Evolutionary conservation across 2,329 filamentous ascomycete genomes (phyloP), one percentile per base, ranked within the genome.

Genomic region (Pyricularia pennisetigena): DNA sequence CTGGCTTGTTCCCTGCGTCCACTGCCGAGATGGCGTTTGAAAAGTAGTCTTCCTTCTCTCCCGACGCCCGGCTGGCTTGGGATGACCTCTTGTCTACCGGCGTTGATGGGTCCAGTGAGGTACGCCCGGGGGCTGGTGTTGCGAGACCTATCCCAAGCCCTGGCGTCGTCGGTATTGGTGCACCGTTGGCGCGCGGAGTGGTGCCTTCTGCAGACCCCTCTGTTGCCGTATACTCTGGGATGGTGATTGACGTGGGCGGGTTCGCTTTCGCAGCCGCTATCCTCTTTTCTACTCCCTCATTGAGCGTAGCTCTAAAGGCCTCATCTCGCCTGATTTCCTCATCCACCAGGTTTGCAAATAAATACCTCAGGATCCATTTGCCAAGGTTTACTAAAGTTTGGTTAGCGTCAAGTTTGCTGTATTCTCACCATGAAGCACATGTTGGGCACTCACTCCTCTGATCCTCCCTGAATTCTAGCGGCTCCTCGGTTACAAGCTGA

Each of bases 281-380:
- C 32, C 85, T 83, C 73, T 88, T 87, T 70, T 88, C 86, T 4
- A 86, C 82, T 20, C 79, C 82, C 41, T 87, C 85, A 67, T 93
- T 86, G 8, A 97, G 80, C 64, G 86, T 85, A 63, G 87, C 82
- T n/a, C 94, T 87, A 75, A 91, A 88, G 0, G 79, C 81, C 74
- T 91, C 88, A 74, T 99, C 95, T 67, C 92, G 87, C 71, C 86
- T 88, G 72, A 97, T 91, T 76, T 98, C 92, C 76, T 97, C 94
- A 70, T 97, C 91, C 68, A 99, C 90, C 61, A 98, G 82, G 68
- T 91, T 90, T 10, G 90, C 88, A 79, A 99, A 99, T 0, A 99
- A 84, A 77, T 97, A 97, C 41, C 95, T 88, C 69, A 99, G 81
- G 64, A 98, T 88, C 95, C 95, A 99, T 82, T 97, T 97, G 9